Percentiles rank a stretch among this genome's conserved stretches.
phyloP scores from a whole-genome alignment of 2,329 filamentous ascomycete species.

The Colletotrichum tofieldiae region DNA sequence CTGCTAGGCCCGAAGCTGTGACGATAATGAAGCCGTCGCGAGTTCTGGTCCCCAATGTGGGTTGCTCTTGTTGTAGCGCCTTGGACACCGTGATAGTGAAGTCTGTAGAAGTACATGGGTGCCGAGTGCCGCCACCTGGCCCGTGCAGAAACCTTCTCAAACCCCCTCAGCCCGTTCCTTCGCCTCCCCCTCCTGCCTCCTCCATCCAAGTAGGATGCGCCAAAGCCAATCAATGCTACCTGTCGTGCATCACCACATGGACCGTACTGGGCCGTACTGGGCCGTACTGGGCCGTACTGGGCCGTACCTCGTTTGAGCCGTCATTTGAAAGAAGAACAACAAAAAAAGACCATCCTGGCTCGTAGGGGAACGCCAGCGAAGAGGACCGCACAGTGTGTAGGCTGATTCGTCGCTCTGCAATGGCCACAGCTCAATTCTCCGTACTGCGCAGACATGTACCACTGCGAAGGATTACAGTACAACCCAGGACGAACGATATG shows the following conservation, averaged over 20 bases:
- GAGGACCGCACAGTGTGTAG: neutral
- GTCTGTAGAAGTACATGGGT: slow-evolving; percentile 55
- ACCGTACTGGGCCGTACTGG: neutral
- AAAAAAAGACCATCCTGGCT: neutral
- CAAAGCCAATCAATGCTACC: neutral
- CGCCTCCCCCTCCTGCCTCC: slow-evolving; percentile 7
- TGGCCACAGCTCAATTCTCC: neutral
- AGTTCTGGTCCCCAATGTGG: slow-evolving; percentile 11
- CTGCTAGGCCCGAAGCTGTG: neutral
- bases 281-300: neutral
- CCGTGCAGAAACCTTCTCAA: slow-evolving; percentile 66
- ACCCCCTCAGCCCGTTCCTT: slow-evolving; percentile 57
- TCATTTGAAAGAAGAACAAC: too few species aligned
- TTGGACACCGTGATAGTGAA: slow-evolving; percentile 28
- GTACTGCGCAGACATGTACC: neutral
- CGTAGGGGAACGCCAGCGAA: neutral
- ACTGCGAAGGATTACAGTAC: neutral
- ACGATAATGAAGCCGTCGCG: slow-evolving; percentile 16
- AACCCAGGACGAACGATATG: slow-evolving; percentile 4
- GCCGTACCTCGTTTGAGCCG: neutral
- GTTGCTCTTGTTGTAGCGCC: neutral
- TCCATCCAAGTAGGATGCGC: slow-evolving; percentile 31
- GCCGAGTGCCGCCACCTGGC: slow-evolving; percentile 29
- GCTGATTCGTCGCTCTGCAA: neutral
- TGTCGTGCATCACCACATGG: neutral